A percentile compares a stretch with the other conserved stretches of the same genome.
phyloP scores from a whole-genome alignment of 176 grass and related monocot genomes.

The Aegilops speltoides region DNA sequence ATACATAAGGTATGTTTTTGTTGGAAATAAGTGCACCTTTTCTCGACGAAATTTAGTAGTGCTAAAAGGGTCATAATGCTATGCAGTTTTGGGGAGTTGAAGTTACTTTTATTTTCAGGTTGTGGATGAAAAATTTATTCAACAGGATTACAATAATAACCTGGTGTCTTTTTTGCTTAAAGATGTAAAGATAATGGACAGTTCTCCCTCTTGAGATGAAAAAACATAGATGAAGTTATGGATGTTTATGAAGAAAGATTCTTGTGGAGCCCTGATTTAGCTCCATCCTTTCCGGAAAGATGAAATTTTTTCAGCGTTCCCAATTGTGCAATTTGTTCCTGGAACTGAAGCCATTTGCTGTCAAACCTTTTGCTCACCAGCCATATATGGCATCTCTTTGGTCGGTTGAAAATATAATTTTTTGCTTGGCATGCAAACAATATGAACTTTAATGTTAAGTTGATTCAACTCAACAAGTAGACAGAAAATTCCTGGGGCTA shows the following conservation, averaged over 20 bases:
- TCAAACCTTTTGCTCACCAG: no score
- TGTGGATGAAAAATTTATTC: slow-evolving; percentile 48
- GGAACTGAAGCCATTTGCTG: no score
- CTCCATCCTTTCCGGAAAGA: no score
- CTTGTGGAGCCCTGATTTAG: no score
- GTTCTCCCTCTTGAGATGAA: background rate
- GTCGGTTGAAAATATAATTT: no score
- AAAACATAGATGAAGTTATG: no score
- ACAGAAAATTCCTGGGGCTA: background rate
- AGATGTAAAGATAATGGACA: slow-evolving; percentile 48
- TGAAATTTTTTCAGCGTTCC: no score
- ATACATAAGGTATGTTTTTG: background rate
- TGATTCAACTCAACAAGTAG: background rate
- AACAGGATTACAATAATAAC: slow-evolving; percentile 56
- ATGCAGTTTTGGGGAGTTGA: background rate
- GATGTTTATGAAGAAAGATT: no score
- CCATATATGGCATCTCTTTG: no score
- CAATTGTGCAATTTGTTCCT: no score
- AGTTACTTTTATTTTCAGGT: slow-evolving; percentile 43
- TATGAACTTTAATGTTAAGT: no score
- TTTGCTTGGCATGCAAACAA: no score
- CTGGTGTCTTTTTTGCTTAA: slow-evolving; percentile 42
- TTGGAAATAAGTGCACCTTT: background rate
- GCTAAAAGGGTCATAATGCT: background rate
- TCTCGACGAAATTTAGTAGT: background rate